These are phyloP conservation scores for Solanum medicagineum DNA, from an alignment of 257 asterid species.

Conservation along the genomic window DNA sequence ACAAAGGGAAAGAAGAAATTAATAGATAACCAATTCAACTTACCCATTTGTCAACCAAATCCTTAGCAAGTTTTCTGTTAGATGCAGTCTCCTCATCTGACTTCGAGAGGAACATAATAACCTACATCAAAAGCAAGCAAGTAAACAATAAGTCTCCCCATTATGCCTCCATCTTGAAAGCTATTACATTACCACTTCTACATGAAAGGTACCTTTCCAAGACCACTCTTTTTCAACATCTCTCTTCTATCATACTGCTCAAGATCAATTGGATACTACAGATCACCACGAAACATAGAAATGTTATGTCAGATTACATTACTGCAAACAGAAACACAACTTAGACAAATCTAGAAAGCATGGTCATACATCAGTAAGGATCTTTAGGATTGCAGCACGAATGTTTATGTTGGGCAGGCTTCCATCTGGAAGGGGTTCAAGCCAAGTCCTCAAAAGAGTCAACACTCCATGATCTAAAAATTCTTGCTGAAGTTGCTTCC, in stretches of 20 bases:
- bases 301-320: not conserved
- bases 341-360: not conserved
- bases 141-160: not conserved
- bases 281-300: conserved; percentile 1
- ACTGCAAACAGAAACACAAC: not conserved
- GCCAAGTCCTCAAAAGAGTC: conserved; percentile 76
- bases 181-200: not conserved
- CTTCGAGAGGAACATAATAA: conserved; percentile 86
- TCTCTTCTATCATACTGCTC: conserved; percentile 77
- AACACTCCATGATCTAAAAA: conserved; percentile 92
- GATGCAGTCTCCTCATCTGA: conserved; percentile 93
- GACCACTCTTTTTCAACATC: conserved; percentile 82
- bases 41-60: conserved; percentile 99
- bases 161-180: not conserved
- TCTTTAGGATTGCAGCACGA: conserved; percentile 76
- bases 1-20: not conserved
- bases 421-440: conserved; percentile 96
- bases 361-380: conserved; percentile 64
- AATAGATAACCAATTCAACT: not conserved
- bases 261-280: conserved; percentile 88
- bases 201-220: conserved; percentile 58
- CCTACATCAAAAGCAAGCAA: conserved; percentile 34
- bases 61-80: conserved; percentile 83
- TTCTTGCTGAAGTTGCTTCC: conserved; percentile 92
- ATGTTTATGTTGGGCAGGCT: conserved; percentile 88